These are phyloP conservation scores for Paramecium pentaurelia DNA, from an alignment of 73 alveolate species.

Conservation along the genomic window DNA sequence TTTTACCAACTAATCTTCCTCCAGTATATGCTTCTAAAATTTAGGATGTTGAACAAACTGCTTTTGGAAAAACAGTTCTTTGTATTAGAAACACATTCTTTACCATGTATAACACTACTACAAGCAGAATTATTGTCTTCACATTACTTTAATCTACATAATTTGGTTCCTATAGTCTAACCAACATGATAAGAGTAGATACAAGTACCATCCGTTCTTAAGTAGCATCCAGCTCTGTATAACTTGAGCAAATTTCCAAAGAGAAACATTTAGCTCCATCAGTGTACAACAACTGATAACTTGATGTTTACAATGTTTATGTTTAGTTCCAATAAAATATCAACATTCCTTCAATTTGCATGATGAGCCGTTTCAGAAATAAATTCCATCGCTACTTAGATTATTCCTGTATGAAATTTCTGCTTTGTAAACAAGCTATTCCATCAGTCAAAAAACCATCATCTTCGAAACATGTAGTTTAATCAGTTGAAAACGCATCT, in stretches of 20 bases:
- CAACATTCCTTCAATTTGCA: slow-evolving; percentile 4
- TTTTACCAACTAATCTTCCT: slow-evolving; percentile 1
- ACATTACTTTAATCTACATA: slow-evolving; percentile 33
- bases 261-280: slow-evolving; percentile 33
- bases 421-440: background rate
- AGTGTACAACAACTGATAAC: background rate
- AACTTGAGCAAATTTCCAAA: background rate
- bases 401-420: background rate
- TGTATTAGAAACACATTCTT: slow-evolving; percentile 15
- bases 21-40: background rate
- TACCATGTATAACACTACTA: background rate
- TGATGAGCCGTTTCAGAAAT: background rate
- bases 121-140: background rate
- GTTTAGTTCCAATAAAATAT: background rate
- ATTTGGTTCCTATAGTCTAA: background rate
- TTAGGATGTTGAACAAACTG: background rate
- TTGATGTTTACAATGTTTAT: background rate
- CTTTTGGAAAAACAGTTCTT: background rate
- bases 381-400: background rate
- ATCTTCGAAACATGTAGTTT: background rate
- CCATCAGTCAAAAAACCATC: slow-evolving; percentile 9
- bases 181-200: background rate
- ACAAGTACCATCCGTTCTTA: slow-evolving; percentile 30
- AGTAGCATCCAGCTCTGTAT: background rate
- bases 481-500: background rate